phyloP scores from a whole-genome alignment of 768 basidiomycete genomes.

The Macrolepiota dolichaula region DNA sequence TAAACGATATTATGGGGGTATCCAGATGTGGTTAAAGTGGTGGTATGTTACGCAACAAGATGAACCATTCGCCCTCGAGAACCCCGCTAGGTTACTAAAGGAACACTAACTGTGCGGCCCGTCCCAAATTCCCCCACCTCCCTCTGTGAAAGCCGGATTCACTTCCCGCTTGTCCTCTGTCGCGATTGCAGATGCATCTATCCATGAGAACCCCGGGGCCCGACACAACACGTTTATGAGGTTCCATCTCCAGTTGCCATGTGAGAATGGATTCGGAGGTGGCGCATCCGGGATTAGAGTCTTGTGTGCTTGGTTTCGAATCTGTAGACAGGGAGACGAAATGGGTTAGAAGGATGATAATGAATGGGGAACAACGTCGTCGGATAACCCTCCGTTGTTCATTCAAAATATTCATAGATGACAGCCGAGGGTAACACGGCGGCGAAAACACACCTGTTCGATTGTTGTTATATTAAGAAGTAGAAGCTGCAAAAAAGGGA shows the following conservation, averaged over 20 bases:
- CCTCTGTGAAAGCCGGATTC: conserved; percentile 57
- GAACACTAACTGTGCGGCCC: not conserved
- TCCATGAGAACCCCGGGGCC: conserved; percentile 78
- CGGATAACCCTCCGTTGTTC: conserved; percentile 3
- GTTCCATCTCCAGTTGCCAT: conserved; percentile 74
- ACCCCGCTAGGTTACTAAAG: not conserved
- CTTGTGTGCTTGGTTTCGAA: conserved; percentile 83
- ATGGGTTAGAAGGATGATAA: conserved; percentile 10
- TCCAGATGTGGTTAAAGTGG: conserved; percentile 7
- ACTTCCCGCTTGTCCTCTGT: conserved; percentile 71
- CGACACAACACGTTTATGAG: conserved; percentile 74
- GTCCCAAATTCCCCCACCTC: conserved; percentile 13
- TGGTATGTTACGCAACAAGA: conserved; percentile 8
- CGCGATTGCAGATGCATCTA: conserved; percentile 55
- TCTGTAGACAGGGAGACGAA: conserved; percentile 37
- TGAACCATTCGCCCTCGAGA: conserved; percentile 1
- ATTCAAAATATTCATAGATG: conserved; percentile 10
- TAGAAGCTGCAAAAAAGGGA: conserved; percentile 51
- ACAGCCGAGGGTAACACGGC: conserved; percentile 19
- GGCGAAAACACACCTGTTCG: conserved; percentile 66
- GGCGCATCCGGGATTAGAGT: conserved; percentile 57
- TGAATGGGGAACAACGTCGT: conserved; percentile 3
- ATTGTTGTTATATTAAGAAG: conserved; percentile 92
- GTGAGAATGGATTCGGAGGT: conserved; percentile 86
- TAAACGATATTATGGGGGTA: conserved; percentile 1